Percentiles rank a stretch among this genome's conserved stretches.
These are phyloP conservation scores for Cyberlindnera amylophila DNA, from an alignment of 805 yeast genomes.

Conservation along the genomic window DNA sequence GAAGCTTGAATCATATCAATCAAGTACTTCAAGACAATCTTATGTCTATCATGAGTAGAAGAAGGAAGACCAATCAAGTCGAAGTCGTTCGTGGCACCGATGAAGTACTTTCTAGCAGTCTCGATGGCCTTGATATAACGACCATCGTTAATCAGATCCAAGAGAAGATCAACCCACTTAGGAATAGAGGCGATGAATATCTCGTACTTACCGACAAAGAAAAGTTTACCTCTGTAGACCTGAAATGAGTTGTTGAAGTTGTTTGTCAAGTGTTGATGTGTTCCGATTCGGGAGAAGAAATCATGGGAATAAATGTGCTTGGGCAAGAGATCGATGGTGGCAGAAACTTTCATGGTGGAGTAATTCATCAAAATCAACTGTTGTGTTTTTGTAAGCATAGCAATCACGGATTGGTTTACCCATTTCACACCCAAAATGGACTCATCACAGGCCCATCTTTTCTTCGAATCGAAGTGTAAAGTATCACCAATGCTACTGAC, in stretches of 20 bases:
- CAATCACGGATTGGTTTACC: constrained; percentile 41
- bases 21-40: constrained; percentile 49
- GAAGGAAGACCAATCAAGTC: constrained; percentile 56
- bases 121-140: constrained; percentile 54
- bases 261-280: constrained; percentile 12
- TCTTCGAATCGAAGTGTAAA: constrained; percentile 36
- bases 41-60: constrained; percentile 39
- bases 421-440: constrained; percentile 54
- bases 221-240: constrained; percentile 43
- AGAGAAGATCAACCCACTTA: constrained; percentile 55
- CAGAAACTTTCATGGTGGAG: constrained; percentile 32
- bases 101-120: constrained; percentile 50
- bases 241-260: constrained; percentile 28
- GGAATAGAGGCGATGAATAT: constrained; percentile 53
- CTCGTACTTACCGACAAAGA: constrained; percentile 50
- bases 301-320: constrained; percentile 35
- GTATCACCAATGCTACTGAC: constrained; percentile 33
- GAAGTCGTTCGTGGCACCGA: constrained; percentile 42
- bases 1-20: constrained; percentile 46
- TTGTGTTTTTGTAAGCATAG: constrained; percentile 43
- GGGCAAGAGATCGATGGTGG: constrained; percentile 21
- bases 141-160: constrained; percentile 58
- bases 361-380: constrained; percentile 41
- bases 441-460: constrained; percentile 44
- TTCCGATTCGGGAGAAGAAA: constrained; percentile 23